Percentiles rank a stretch among this genome's conserved stretches.
Evolutionary conservation across 2,329 filamentous ascomycete species (phyloP).

Genomic region (Rhynchosporium agropyri): DNA sequence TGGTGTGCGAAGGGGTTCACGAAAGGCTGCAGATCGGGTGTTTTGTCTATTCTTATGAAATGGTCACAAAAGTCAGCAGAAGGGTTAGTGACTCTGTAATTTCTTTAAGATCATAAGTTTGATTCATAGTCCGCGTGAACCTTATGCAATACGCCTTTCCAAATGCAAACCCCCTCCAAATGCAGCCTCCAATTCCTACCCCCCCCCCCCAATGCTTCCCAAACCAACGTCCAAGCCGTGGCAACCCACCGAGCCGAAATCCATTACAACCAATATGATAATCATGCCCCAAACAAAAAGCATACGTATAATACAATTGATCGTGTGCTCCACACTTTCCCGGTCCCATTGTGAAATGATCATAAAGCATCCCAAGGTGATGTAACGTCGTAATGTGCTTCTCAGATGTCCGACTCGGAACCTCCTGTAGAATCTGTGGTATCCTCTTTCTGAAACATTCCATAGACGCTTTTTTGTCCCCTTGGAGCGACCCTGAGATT

Average conservation of each 20-base stretch:
- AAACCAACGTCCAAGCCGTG: slow-evolving; percentile 28
- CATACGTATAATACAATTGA: slow-evolving; percentile 1
- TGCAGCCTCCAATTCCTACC: slow-evolving; percentile 23
- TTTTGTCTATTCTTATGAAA: no score
- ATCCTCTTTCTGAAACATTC: slow-evolving; percentile 46
- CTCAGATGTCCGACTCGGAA: slow-evolving; percentile 9
- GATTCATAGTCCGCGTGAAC: not conserved
- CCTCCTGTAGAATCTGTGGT: slow-evolving; percentile 19
- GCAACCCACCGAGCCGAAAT: slow-evolving; percentile 25
- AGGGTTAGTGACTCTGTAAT: not conserved
- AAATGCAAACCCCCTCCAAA: not conserved
- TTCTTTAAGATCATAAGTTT: not conserved
- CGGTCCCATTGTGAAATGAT: no score
- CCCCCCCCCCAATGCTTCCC: slow-evolving; percentile 23
- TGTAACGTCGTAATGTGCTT: not conserved
- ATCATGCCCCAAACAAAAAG: not conserved
- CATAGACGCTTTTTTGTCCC: slow-evolving; percentile 66
- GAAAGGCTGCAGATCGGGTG: no score
- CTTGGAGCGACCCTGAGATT: slow-evolving; percentile 62
- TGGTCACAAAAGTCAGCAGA: not conserved
- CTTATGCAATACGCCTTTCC: slow-evolving; percentile 11
- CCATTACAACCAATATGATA: slow-evolving; percentile 21
- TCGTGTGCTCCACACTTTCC: not conserved
- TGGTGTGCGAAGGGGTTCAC: no score
- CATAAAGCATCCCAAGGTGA: not conserved